Base-by-base conservation (phyloP, 768 basidiomycete species). In the Pleurotus tuber-regium region DNA sequence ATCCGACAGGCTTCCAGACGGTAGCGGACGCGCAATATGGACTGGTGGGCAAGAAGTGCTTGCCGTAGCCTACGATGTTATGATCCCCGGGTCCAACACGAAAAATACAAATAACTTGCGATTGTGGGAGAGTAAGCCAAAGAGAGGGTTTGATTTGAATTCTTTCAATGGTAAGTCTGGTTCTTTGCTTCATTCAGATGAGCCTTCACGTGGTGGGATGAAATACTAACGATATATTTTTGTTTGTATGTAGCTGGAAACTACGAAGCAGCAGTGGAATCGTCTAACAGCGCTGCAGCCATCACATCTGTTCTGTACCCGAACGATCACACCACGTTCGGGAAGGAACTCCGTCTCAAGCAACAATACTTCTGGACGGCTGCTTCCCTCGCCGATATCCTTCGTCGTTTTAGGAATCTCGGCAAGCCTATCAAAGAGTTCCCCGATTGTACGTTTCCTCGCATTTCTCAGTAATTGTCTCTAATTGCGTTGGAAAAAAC, bases 281-380 rank as follows among this genome's bases (percentile, higher is more conserved):
- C 90, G 1, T 89, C 87, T 28, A 93, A 94, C 67, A 86, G 86
- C 57, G 97, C 97, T 9, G 89, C 86, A 52, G 92, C 90, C 29
- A 97, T 99, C 64, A 98, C 95, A 3, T 84, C 90, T 7, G 96
- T 98, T 5, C 75, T 98, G 26, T 98, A 99, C 70, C 97, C 96
- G 23, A 96, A 97, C 64, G 96, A 98, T 64, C 89, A 93, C 60
- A 89, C 85, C 14, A 48, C 56, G 25, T 52, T 89, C 52, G 91
- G 91, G 51, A 92, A 92, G 62, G 90, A 92, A 64, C 70, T 92
- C 19, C 84, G 96, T 50, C 77, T 98, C 58, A 95, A 96, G 74
- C 96, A 98, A 61, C 96, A 99, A 72, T 95, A 95, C 71, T 91
- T 97, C 73, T 89, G 92, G 92, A 92, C 91, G 35, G 84, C 89